Base-by-base conservation (phyloP, 495 filamentous ascomycete species). In the Pyrenopolyporus hunteri region DNA sequence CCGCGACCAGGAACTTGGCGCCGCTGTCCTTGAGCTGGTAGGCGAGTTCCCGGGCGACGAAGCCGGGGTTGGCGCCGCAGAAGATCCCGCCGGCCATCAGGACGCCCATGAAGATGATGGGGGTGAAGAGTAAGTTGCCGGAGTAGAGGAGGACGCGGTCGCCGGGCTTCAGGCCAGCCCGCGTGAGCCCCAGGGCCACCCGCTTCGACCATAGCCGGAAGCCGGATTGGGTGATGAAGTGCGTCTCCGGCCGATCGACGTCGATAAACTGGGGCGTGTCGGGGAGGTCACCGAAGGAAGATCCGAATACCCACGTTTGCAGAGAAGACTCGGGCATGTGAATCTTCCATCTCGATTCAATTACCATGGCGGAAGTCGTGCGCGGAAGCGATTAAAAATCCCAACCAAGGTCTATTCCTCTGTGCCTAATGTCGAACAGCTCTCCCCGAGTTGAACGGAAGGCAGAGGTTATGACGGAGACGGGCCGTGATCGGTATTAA, bases 81-180 rank as follows among this genome's bases (percentile, higher is more conserved):
- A 93, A 93, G 50, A 92, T 79, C 4, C 88, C 89, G 3, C 91
- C 90, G 0, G 91, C 88, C 80, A 90, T 90, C 28, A 90, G 76
- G 17, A 88, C 77, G 11, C 89, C 91, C 64, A 91, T 77, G 60
- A 93, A 83, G 1, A 91, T 72, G 7, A 85, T 78, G 0, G 91
- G 87, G 69, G 87, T 91, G 77, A 87, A 90, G 40, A 94, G 70
- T 62, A 83, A 83, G 68, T 92, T 92, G 19, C 81, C 81, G 2
- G 87, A 87, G 71, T 86, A 90, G 13, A 90, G 77, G 13, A 94
- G 77, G 3, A 94, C 85, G 5, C 89, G 83, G 63, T 93, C 91
- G 22, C 88, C 89, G 0, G 73, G 68, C 50, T 86, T 70, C 10
- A 93, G 73, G 8, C 91, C 91, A 2, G 81, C 80, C 42, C 81